Percentiles rank a stretch among this genome's conserved stretches.
Evolutionary conservation across 2,329 filamentous ascomycete species (phyloP).

Genomic region (Biscogniauxia mediterranea): DNA sequence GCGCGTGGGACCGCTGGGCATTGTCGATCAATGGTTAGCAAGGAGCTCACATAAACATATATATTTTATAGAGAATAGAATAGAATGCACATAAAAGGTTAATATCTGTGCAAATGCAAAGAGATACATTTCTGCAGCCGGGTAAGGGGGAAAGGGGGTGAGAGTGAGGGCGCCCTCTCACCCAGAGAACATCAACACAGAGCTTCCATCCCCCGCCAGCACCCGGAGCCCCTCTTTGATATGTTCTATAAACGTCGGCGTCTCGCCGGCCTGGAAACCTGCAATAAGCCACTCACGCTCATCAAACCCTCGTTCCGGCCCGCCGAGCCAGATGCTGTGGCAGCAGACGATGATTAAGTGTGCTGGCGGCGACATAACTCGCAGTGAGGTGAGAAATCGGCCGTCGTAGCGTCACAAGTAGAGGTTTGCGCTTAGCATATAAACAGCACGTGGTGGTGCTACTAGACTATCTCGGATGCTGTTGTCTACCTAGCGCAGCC

Average conservation of each 20-base stretch:
- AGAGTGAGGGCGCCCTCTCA: constrained; percentile 35
- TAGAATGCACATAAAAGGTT: no score
- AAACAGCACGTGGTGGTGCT: no score
- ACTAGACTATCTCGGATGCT: no score
- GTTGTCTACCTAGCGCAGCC: no score
- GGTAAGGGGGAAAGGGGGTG: background rate
- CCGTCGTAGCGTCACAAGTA: no score
- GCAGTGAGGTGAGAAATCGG: no score
- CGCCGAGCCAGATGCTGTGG: constrained; percentile 74
- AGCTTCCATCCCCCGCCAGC: constrained; percentile 44
- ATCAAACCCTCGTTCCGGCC: constrained; percentile 47
- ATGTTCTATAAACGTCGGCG: constrained; percentile 75
- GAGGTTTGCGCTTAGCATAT: no score
- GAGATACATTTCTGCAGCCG: background rate
- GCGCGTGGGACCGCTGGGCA: constrained; percentile 60
- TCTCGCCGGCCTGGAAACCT: constrained; percentile 74
- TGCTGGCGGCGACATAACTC: constrained; percentile 25
- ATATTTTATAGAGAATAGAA: background rate
- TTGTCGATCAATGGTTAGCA: background rate
- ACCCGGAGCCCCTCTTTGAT: constrained; percentile 61
- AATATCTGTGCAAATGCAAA: no score
- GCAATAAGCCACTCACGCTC: constrained; percentile 72
- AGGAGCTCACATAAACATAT: background rate
- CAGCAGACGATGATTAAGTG: constrained; percentile 80
- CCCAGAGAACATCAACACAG: constrained; percentile 71